These are phyloP conservation scores for Neurospora sp. DNA, from an alignment of 495 filamentous ascomycete genomes.

Conservation along the genomic window DNA sequence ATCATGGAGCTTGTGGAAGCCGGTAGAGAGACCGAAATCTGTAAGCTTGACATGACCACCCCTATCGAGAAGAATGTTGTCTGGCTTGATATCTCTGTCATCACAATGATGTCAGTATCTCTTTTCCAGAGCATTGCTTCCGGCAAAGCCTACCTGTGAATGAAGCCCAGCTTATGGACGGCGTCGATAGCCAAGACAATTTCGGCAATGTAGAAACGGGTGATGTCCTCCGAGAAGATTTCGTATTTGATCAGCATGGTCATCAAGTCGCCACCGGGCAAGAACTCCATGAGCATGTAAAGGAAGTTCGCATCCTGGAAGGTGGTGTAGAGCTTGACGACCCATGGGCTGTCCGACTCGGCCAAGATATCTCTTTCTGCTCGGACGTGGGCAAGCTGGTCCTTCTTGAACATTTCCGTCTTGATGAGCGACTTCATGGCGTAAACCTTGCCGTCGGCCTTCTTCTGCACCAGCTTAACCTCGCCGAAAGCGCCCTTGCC, in stretches of 20 bases:
- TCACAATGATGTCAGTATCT: constrained; percentile 1
- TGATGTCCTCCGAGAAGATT: constrained; percentile 98
- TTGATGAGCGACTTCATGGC: constrained; percentile 98
- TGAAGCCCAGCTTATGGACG: constrained; percentile 95
- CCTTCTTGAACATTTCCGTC: constrained; percentile 99
- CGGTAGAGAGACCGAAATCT: constrained; percentile 95
- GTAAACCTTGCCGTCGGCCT: constrained; percentile 93
- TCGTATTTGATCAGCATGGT: constrained; percentile 99
- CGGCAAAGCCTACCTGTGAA: constrained; percentile 64
- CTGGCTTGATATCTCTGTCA: constrained; percentile 91
- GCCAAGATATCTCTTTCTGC: constrained; percentile 96
- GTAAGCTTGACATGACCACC: constrained; percentile 97
- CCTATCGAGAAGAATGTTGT: constrained; percentile 94
- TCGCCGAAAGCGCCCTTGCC: constrained; percentile 99
- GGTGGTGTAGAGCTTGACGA: constrained; percentile 94
- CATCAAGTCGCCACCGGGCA: constrained; percentile 97
- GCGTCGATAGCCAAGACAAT: constrained; percentile 96
- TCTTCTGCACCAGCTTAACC: constrained; percentile 91
- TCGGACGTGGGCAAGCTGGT: constrained; percentile 97
- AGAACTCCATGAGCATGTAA: constrained; percentile 98
- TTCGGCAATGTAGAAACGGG: constrained; percentile 98
- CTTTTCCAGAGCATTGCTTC: background rate
- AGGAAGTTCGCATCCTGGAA: constrained; percentile 94
- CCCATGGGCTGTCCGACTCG: constrained; percentile 97
- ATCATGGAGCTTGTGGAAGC: constrained; percentile 95